phyloP scores from a whole-genome alignment of 2,329 filamentous ascomycete genomes.

The Aaosphaeria arxii region DNA sequence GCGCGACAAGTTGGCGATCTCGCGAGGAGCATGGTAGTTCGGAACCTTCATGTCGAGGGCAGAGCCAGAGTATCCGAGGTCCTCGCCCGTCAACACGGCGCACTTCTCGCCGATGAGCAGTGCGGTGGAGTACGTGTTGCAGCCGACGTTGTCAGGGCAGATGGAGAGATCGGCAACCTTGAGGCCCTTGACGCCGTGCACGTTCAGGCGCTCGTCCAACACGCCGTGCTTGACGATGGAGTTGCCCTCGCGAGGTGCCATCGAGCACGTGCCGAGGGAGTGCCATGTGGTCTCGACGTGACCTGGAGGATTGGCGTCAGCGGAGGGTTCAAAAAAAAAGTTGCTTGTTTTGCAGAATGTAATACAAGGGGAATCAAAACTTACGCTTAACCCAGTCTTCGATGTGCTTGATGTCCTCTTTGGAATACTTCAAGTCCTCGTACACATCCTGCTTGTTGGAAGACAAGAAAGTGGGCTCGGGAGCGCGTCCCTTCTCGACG shows the following conservation, averaged over 20 bases:
- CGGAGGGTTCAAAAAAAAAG: background rate
- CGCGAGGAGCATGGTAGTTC: conserved; percentile 46
- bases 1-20: conserved; percentile 41
- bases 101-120: conserved; percentile 75
- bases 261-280: conserved; percentile 66
- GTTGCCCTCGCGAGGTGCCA: conserved; percentile 74
- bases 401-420: conserved; percentile 61
- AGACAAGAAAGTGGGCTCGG: conserved; percentile 55
- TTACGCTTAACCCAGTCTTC: conserved; percentile 59
- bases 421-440: conserved; percentile 64
- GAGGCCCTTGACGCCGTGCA: conserved; percentile 72
- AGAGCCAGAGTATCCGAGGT: conserved; percentile 69
- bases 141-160: conserved; percentile 72
- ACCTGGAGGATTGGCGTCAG: conserved; percentile 11
- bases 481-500: conserved; percentile 53
- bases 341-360: too few relatives aligned
- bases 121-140: conserved; percentile 54
- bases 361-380: conserved; percentile 1
- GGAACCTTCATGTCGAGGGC: conserved; percentile 75
- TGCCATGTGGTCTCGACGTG: conserved; percentile 79
- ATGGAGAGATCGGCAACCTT: conserved; percentile 76
- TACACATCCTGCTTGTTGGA: conserved; percentile 61
- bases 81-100: conserved; percentile 67
- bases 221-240: conserved; percentile 78
- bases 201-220: conserved; percentile 72